Conservation (phyloP, 495 filamentous ascomycete genomes). For the Lentithecium fluviatile region DNA sequence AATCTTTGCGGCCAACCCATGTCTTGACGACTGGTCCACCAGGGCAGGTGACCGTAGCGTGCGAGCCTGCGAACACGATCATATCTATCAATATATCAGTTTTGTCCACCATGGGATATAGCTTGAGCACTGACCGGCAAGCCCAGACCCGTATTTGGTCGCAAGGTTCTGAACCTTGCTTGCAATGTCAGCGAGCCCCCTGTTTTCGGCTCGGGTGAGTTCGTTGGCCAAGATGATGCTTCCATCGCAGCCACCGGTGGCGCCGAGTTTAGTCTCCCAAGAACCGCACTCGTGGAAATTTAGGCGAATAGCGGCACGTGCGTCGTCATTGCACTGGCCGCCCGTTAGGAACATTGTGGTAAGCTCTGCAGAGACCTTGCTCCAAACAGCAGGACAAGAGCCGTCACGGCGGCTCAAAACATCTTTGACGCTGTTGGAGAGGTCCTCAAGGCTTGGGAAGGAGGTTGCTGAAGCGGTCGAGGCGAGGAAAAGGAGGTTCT, state of each 20-base stretch:
- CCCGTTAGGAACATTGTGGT: constrained; percentile 9
- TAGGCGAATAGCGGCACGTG: constrained; percentile 33
- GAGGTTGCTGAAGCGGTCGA: no score
- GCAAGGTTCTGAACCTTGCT: constrained; percentile 7
- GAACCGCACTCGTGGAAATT: constrained; percentile 38
- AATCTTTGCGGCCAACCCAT: constrained; percentile 43
- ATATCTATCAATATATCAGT: constrained; percentile 28
- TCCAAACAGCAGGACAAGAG: not conserved
- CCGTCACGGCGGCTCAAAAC: no score
- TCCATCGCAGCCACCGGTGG: constrained; percentile 32
- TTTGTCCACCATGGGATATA: constrained; percentile 15
- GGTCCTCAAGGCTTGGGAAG: no score
- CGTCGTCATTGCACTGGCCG: constrained; percentile 31
- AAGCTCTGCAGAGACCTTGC: not conserved
- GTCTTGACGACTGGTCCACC: constrained; percentile 31
- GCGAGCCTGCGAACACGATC: constrained; percentile 28
- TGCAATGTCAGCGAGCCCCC: constrained; percentile 20
- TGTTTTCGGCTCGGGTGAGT: constrained; percentile 30
- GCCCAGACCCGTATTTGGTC: not conserved
- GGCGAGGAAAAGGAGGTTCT: no score
- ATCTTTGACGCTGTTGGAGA: no score
- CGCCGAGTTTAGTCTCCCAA: constrained; percentile 17
- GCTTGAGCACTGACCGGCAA: no score
- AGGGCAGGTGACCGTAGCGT: constrained; percentile 28
- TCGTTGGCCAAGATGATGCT: constrained; percentile 22